Percentiles rank a stretch among this genome's conserved stretches.
phyloP scores from a whole-genome alignment of 1,139 yeast genomes.

The Taiozyma onychis region DNA sequence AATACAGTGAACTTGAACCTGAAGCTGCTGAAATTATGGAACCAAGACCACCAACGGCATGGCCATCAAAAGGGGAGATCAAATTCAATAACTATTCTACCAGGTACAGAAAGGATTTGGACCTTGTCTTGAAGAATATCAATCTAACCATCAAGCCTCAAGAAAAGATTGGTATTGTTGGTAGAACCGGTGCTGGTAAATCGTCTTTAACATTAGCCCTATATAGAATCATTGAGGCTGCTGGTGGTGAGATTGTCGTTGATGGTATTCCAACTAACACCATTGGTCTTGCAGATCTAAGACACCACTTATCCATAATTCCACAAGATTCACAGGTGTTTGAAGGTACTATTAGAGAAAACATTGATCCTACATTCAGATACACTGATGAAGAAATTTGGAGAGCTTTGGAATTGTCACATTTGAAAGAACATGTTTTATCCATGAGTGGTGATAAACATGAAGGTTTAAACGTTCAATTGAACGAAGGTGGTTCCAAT shows the following conservation, averaged over 20 bases:
- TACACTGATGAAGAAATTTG: slow-evolving; percentile 76
- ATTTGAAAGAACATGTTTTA: slow-evolving; percentile 68
- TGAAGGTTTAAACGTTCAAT: slow-evolving; percentile 33
- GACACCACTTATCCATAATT: slow-evolving; percentile 82
- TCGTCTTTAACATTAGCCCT: slow-evolving; percentile 85
- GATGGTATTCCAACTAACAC: slow-evolving; percentile 64
- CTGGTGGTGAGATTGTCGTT: slow-evolving; percentile 64
- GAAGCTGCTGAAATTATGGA: slow-evolving; percentile 82
- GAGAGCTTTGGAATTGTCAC: slow-evolving; percentile 81
- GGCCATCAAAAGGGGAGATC: slow-evolving; percentile 81
- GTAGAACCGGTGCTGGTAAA: slow-evolving; percentile 97
- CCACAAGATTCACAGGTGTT: slow-evolving; percentile 98
- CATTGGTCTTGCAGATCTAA: slow-evolving; percentile 78
- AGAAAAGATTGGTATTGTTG: slow-evolving; percentile 93
- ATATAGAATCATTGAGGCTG: slow-evolving; percentile 84
- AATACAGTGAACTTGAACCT: slow-evolving; percentile 65
- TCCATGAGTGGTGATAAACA: slow-evolving; percentile 40
- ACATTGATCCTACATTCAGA: slow-evolving; percentile 76
- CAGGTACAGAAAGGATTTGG: slow-evolving; percentile 79
- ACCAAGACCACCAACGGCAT: slow-evolving; percentile 59
- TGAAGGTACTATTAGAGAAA: slow-evolving; percentile 83
- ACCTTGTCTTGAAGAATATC: slow-evolving; percentile 70
- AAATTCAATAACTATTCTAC: slow-evolving; percentile 73
- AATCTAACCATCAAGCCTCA: slow-evolving; percentile 60
- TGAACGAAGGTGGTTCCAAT: slow-evolving; percentile 83